Base-by-base conservation (phyloP, 208 protist species). In the Trypanosoma rangeli region DNA sequence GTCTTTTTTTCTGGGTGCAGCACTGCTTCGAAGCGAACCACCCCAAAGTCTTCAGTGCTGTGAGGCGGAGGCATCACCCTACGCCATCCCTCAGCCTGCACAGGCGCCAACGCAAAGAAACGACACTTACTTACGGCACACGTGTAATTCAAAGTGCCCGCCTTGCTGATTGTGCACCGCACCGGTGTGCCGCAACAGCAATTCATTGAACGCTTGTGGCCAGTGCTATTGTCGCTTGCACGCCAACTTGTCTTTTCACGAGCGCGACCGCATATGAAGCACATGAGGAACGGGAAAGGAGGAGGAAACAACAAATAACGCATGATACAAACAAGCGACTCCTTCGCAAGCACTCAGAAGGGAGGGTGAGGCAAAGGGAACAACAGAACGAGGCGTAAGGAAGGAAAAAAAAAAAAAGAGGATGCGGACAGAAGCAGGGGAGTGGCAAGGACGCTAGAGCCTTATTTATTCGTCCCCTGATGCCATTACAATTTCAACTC, bases 1-100 rank as follows among this genome's bases (percentile, higher is more conserved):
- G 74, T 67, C 37, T 71, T 68, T n/a, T 66, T 71, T 7, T 60
- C 61, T 13, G 90, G 87, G 78, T 93, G 86, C 0, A 86, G 60
- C 10, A 83, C 44, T 0, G 87, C 87, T 74, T 96, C 90, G 64
- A 90, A 93, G 39, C 87, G 84, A 0, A 96, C 46, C 24, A 93
- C 70, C 20, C 81, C 56, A 24, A 39, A 70, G 24, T 89, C 81
- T 2, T 67, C 68, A 0, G 61, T 59, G 3, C 73, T 78, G 26
- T 24, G 39, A 7, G 74, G 49, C 15, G 59, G 78, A 4, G 86
- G 72, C 24, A 85, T 63, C 57, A 92, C 44, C 55, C 90, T 82
- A 9, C 68, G 75, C 71, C 91, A 94, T 57, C 86, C 90, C 0
- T 84, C 80, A 31, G 80, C 82, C 56, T 89, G 84, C 20, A 89